Evolutionary conservation across 129 eudicot genomes (phyloP).

Genomic region (Flaveria linearis): DNA sequence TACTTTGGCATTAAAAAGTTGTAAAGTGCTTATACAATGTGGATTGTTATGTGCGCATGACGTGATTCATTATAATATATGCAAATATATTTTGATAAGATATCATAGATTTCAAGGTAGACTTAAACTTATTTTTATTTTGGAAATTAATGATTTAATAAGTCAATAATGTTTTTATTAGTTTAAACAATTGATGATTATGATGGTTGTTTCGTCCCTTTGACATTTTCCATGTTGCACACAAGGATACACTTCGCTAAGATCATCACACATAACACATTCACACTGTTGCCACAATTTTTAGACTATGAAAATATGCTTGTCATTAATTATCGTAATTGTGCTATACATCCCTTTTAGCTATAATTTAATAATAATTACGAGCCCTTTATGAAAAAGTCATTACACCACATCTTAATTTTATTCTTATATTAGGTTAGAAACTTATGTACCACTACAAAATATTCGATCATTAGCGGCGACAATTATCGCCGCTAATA

Average conservation of each 20-base stretch:
- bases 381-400: no score
- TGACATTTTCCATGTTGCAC: slow-evolving; percentile 39
- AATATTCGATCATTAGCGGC: no score
- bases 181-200: slow-evolving; percentile 13
- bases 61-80: slow-evolving; percentile 13
- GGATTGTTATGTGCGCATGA: slow-evolving; percentile 24
- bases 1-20: slow-evolving; percentile 18
- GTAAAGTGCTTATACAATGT: slow-evolving; percentile 17
- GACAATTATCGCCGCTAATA: no score
- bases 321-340: no score
- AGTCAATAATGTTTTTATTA: neutral
- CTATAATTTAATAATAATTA: no score
- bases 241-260: slow-evolving; percentile 25
- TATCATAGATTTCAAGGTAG: slow-evolving; percentile 19
- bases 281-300: neutral
- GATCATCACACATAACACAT: slow-evolving; percentile 20
- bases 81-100: slow-evolving; percentile 4
- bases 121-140: slow-evolving; percentile 15
- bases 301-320: neutral
- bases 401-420: neutral
- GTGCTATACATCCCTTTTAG: no score
- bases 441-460: no score
- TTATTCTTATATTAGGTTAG: neutral
- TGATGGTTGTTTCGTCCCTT: slow-evolving; percentile 24
- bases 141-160: neutral